Evolutionary conservation across 106 monocot genomes (phyloP), one percentile per base, ranked within the genome.

Genomic region (Allium sativum): DNA sequence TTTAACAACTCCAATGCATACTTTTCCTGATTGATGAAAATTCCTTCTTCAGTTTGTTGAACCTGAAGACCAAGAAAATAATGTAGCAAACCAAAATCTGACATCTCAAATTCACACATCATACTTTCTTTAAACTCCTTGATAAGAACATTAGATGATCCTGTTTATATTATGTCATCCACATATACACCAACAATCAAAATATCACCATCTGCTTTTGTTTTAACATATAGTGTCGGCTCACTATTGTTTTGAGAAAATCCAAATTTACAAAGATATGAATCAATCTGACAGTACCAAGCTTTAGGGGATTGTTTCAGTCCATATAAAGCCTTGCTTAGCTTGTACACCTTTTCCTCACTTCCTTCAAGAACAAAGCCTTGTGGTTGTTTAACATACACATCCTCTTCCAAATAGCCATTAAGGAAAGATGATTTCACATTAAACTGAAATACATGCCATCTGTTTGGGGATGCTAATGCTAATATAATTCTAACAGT

Each of bases 131-230:
- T 48, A 40, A 72, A 64, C 17, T 56, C 15, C 21, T 72, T 8
- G 45, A 45, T n/a, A 20, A 64, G 44, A 47, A 14, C 0, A 11
- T 17, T 12, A 12, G 55, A 65, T 4, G 56, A 47, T 11, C 56
- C 47, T 5, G 56, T 65, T 9, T 61, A 70, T 19, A 61, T 70
- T 5, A 70, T 61, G 22, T 60, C 70, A 70, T 52, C 70, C 8
- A 71, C 40, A 74, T 67, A 74, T 31, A 74, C 22, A 61, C 42
- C 58, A 21, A 58, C 41, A 15, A 73, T 52, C n/a, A 66, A 12
- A 1, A 61, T 7, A 59, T 43, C 40, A 43, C 14, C 44, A 53
- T 20, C 43, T 1, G 31, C 3, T 51, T 46, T 14, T 1, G 13
- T 44, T 42, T 67, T 67, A 12, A 60, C 12, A 44, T 74, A 60